Base-by-base conservation (phyloP, 768 basidiomycete genomes). In the Porphyrellus cyaneotinctus region DNA sequence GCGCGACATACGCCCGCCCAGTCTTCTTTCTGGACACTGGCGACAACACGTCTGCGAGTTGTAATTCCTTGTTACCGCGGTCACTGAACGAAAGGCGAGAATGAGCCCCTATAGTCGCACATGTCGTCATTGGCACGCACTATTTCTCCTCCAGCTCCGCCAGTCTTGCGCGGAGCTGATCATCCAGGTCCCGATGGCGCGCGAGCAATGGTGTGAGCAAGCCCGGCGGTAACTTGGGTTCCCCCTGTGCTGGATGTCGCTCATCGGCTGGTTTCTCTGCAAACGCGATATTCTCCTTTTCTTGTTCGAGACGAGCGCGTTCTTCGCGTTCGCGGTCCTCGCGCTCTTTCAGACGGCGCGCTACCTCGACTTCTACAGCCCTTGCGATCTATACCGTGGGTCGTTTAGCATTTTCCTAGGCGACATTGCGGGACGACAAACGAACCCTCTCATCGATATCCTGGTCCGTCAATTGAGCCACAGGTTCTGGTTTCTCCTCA, bases 21-120 rank as follows among this genome's bases (percentile, higher is more conserved):
- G 85, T 85, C 72, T 87, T 88, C 78, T 91, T 91, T 68, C 81
- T 83, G 12, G 87, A 87, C 20, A 80, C 77, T 1, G 87, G 87
- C 6, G 86, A 88, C 46, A 89, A 70, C 6, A 78, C 79, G 59
- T 82, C 80, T 8, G 80, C 82, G 17, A 83, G 74, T 46, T 82
- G 78, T 5, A 75, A 66, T 48, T 87, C 86, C 64, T 82, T 80
- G 59, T 74, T 80, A 7, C 79, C 78, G 51, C 78, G 77, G 61
- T 87, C 85, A 58, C 84, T 87, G 42, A 23, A 18, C 7, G 3
- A 17, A 26, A 15, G 9, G 20, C 18, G 26, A 4, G 18, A n/a
- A 24, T 61, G 33, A 69, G 52, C 56, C 46, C 59, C 54, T 59
- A 48, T 56, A 24, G n/a, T n/a, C 14, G 6, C 14, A 9, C 10